These are phyloP conservation scores for Bocquillonia castaneifolia DNA, from an alignment of 441 rosid species.

Conservation along the genomic window DNA sequence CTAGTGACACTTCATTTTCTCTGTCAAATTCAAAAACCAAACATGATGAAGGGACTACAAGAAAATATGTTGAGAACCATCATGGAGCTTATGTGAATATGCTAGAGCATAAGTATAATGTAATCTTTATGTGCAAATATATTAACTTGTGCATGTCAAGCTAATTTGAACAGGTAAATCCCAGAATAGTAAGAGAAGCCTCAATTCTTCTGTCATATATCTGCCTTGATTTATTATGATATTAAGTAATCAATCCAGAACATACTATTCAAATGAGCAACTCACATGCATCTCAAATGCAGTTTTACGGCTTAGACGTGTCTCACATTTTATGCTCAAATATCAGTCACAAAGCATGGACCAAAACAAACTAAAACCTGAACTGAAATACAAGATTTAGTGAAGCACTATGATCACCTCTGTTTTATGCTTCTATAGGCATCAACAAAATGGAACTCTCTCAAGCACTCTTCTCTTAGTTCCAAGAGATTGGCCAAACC, in stretches of 20 bases:
- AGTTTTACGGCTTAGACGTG: not conserved
- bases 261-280: not conserved
- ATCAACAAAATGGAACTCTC: conserved; percentile 96
- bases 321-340: not conserved
- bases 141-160: not conserved
- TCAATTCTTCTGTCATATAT: not conserved
- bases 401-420: conserved; percentile 46
- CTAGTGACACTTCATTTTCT: conserved; percentile 98
- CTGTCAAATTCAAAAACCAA: conserved; percentile 37
- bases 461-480: conserved; percentile 93
- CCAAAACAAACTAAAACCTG: not conserved
- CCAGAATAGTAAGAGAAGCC: not conserved
- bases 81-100: not conserved
- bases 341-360: not conserved
- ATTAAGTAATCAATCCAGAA: not conserved
- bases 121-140: not conserved
- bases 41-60: conserved; percentile 7
- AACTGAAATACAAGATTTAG: not conserved
- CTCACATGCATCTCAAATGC: not conserved
- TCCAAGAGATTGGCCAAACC: conserved; percentile 98
- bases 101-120: not conserved
- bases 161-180: not conserved
- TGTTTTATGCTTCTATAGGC: conserved; percentile 94
- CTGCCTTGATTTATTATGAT: not conserved
- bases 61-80: not conserved